Evolutionary conservation across 2,329 filamentous ascomycete genomes (phyloP).

Genomic region (Pleoardoris graminearum): DNA sequence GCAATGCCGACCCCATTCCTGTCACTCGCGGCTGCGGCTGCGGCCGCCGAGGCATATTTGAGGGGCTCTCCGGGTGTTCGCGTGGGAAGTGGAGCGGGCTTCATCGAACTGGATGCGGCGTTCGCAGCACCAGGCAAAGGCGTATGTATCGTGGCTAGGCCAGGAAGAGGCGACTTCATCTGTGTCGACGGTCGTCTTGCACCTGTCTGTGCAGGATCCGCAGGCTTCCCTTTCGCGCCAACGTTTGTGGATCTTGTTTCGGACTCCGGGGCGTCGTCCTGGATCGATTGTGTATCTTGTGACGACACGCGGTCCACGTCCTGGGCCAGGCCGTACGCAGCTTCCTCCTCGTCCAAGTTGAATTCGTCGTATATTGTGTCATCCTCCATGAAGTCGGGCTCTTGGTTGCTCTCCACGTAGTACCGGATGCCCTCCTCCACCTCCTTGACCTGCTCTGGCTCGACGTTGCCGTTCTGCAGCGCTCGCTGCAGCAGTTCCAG

Average conservation of each 20-base stretch:
- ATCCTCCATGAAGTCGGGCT: slow-evolving; percentile 89
- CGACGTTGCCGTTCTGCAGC: slow-evolving; percentile 89
- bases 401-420: slow-evolving; percentile 88
- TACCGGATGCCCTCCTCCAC: slow-evolving; percentile 92
- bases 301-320: slow-evolving; percentile 91
- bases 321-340: slow-evolving; percentile 75
- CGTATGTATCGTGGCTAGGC: slow-evolving; percentile 84
- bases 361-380: slow-evolving; percentile 95
- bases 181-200: slow-evolving; percentile 80
- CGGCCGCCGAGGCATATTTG: slow-evolving; percentile 95
- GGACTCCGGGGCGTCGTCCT: slow-evolving; percentile 75
- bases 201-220: slow-evolving; percentile 61
- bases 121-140: slow-evolving; percentile 66
- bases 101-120: slow-evolving; percentile 71
- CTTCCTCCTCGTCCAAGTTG: slow-evolving; percentile 89
- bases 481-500: slow-evolving; percentile 88
- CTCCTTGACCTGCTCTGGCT: slow-evolving; percentile 82
- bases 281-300: slow-evolving; percentile 89
- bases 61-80: slow-evolving; percentile 85
- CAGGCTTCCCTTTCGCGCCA: slow-evolving; percentile 59
- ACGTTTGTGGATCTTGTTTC: slow-evolving; percentile 55
- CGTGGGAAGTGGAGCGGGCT: slow-evolving; percentile 84
- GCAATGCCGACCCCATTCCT: slow-evolving; percentile 88
- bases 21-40: slow-evolving; percentile 87
- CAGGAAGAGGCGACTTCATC: slow-evolving; percentile 91